A percentile compares a stretch with the other conserved stretches of the same genome.
These are phyloP conservation scores for Knoxdaviesia proteae DNA, from an alignment of 2,329 filamentous ascomycete genomes.

Conservation along the genomic window DNA sequence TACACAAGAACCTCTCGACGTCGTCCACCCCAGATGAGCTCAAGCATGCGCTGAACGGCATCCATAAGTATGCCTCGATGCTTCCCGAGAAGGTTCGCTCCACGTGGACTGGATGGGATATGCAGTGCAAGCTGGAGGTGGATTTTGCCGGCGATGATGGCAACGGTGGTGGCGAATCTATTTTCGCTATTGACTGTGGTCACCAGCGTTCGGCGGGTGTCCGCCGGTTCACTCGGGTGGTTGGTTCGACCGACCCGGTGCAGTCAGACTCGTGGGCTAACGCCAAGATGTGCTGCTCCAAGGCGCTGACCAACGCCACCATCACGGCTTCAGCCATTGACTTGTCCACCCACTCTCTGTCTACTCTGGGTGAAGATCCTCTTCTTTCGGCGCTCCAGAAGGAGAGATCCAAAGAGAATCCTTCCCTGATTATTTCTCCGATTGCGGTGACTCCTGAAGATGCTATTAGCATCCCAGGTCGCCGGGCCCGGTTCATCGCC, in stretches of 20 bases:
- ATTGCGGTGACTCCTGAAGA: too few relatives aligned
- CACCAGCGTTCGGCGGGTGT: conserved; percentile 19
- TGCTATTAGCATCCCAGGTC: conserved; percentile 48
- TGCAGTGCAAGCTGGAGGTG: conserved; percentile 66
- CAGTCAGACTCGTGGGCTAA: too few relatives aligned
- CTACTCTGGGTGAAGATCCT: conserved; percentile 54
- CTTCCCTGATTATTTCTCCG: too few relatives aligned
- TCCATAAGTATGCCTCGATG: too few relatives aligned
- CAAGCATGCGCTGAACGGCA: not conserved
- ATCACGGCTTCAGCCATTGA: conserved; percentile 58
- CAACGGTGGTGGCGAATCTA: conserved; percentile 52
- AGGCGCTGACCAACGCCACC: conserved; percentile 19
- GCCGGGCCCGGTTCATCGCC: conserved; percentile 61
- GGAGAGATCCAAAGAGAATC: too few relatives aligned
- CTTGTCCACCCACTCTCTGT: conserved; percentile 46
- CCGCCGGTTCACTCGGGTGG: conserved; percentile 19
- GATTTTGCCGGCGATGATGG: conserved; percentile 74
- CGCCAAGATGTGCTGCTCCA: too few relatives aligned
- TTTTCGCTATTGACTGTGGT: conserved; percentile 57
- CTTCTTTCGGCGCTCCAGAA: too few relatives aligned
- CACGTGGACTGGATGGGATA: conserved; percentile 51
- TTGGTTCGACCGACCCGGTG: too few relatives aligned
- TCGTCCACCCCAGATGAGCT: too few relatives aligned
- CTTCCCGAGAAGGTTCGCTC: too few relatives aligned
- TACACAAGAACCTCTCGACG: too few relatives aligned